Percentiles rank a stretch among this genome's conserved stretches.
Evolutionary conservation across 768 basidiomycete genomes (phyloP).

Genomic region (Amanita muscaria): DNA sequence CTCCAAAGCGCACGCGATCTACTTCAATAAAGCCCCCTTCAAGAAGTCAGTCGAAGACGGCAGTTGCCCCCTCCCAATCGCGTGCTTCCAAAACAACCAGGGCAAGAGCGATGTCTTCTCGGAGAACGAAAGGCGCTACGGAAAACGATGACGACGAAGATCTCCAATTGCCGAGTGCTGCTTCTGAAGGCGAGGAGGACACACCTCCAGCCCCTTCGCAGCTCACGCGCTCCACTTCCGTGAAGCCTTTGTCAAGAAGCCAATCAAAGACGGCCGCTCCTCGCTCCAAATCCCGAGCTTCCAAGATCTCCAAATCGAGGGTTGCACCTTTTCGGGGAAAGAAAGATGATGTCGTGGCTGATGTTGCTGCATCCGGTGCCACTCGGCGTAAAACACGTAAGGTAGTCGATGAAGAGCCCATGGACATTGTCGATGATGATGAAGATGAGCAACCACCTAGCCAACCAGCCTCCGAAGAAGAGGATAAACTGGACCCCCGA

Average conservation of each 20-base stretch:
- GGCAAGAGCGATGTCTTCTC: neutral
- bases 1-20: constrained; percentile 21
- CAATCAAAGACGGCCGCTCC: neutral
- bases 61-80: neutral
- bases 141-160: neutral
- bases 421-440: neutral
- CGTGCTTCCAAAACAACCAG: constrained; percentile 4
- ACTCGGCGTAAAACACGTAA: no score
- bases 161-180: neutral
- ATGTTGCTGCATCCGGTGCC: no score
- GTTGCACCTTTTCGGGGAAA: no score
- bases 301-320: no score
- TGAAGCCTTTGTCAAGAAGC: neutral
- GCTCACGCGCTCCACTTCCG: neutral
- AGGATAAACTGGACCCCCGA: neutral
- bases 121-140: constrained; percentile 11
- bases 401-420: neutral
- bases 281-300: no score
- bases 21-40: constrained; percentile 22
- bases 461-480: no score
- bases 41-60: constrained; percentile 17
- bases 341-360: no score
- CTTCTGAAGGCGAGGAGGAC: neutral
- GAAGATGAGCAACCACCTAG: neutral
- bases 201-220: neutral